Conservation (phyloP, 768 basidiomycete species). For the Terana coerulea region DNA sequence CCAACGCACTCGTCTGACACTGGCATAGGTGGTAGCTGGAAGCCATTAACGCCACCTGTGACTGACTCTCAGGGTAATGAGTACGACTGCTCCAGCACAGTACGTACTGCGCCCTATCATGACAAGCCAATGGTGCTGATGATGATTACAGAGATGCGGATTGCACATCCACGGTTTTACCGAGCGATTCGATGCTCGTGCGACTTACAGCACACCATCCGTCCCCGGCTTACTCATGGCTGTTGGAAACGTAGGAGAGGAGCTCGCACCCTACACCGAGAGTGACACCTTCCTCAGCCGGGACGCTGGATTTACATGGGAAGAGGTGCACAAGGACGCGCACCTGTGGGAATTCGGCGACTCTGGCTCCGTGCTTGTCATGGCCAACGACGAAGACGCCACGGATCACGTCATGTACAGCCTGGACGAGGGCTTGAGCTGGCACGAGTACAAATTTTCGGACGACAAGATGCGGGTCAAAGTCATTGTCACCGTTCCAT, state of each 20-base stretch:
- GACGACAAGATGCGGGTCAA: constrained; percentile 69
- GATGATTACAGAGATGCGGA: constrained; percentile 60
- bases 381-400: constrained; percentile 93
- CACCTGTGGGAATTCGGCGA: constrained; percentile 98
- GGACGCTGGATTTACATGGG: constrained; percentile 96
- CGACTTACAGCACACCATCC: constrained; percentile 91
- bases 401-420: constrained; percentile 89
- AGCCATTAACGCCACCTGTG: constrained; percentile 68
- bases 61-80: constrained; percentile 68
- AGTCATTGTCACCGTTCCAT: constrained; percentile 82
- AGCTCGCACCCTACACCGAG: constrained; percentile 74
- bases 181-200: constrained; percentile 82
- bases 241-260: constrained; percentile 92
- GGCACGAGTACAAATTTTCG: constrained; percentile 86
- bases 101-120: constrained; percentile 29
- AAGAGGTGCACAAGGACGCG: constrained; percentile 97
- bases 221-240: constrained; percentile 93
- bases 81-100: constrained; percentile 70
- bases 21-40: constrained; percentile 78
- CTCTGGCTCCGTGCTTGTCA: constrained; percentile 88
- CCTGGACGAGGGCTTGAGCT: constrained; percentile 81
- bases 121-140: constrained; percentile 10
- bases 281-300: constrained; percentile 96
- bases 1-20: not conserved
- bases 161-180: constrained; percentile 96